phyloP scores from a whole-genome alignment of 768 basidiomycete species.

The Agaricus subrufescens region DNA sequence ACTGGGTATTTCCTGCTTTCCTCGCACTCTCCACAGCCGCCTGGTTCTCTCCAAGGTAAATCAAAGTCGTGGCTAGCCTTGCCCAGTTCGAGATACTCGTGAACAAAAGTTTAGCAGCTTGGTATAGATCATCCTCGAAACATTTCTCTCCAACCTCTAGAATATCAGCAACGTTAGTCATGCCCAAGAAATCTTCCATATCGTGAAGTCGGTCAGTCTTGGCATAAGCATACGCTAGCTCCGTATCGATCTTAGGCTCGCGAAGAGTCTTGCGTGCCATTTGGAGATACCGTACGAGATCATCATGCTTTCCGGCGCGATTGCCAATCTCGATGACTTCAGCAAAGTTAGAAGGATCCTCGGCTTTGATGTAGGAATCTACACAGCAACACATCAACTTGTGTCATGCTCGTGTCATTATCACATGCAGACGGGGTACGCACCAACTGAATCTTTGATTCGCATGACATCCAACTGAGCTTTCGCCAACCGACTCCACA shows the following conservation, averaged over 20 bases:
- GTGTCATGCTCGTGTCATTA: background rate
- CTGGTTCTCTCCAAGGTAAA: constrained; percentile 98
- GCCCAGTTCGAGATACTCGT: constrained; percentile 99
- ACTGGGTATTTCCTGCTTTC: constrained; percentile 99
- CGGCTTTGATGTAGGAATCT: constrained; percentile 98
- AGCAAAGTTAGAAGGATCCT: constrained; percentile 88
- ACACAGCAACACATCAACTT: background rate
- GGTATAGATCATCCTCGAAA: constrained; percentile 97
- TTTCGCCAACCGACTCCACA: constrained; percentile 98
- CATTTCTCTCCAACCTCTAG: constrained; percentile 98
- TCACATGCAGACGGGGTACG: constrained; percentile 15
- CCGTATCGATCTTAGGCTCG: constrained; percentile 97
- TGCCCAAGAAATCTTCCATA: constrained; percentile 98
- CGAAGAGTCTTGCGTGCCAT: constrained; percentile 97
- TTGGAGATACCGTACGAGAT: constrained; percentile 94
- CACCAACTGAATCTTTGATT: constrained; percentile 96
- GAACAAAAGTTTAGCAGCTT: constrained; percentile 94
- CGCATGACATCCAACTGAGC: constrained; percentile 97
- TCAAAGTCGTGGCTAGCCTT: constrained; percentile 93
- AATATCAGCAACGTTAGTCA: constrained; percentile 98
- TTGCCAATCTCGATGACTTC: constrained; percentile 96
- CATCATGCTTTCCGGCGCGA: constrained; percentile 89
- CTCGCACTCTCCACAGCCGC: constrained; percentile 98
- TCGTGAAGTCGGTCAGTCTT: constrained; percentile 94
- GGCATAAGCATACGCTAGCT: constrained; percentile 96